phyloP scores from a whole-genome alignment of 768 basidiomycete genomes.

The Brasilioporus rufonigricans region DNA sequence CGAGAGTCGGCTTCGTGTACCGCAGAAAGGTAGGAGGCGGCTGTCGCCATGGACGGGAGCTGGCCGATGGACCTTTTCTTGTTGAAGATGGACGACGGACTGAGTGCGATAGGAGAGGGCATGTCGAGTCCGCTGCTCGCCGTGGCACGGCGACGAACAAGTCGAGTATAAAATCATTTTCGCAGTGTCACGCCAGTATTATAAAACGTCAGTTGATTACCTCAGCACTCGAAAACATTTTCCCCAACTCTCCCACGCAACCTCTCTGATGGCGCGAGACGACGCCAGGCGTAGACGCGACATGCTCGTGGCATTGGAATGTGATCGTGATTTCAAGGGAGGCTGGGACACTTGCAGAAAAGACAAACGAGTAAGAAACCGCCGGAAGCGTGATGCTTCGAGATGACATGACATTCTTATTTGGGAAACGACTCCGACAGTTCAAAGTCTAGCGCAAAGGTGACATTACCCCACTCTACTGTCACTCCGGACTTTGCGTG shows the following conservation, averaged over 20 bases:
- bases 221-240: constrained; percentile 17
- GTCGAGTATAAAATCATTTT: constrained; percentile 10
- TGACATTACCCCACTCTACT: too few relatives aligned
- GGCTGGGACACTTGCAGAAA: too few relatives aligned
- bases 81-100: constrained; percentile 60
- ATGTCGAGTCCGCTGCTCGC: constrained; percentile 19
- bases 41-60: constrained; percentile 44
- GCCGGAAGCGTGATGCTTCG: neutral
- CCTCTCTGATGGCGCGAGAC: too few relatives aligned
- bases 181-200: constrained; percentile 18
- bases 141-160: constrained; percentile 14
- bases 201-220: constrained; percentile 24
- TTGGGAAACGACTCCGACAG: too few relatives aligned
- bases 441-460: too few relatives aligned
- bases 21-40: constrained; percentile 59
- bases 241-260: too few relatives aligned
- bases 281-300: too few relatives aligned
- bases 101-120: constrained; percentile 67
- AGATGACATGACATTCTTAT: neutral
- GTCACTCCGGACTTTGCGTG: too few relatives aligned
- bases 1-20: constrained; percentile 67
- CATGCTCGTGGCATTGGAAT: too few relatives aligned
- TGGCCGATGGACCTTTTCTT: constrained; percentile 46
- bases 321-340: too few relatives aligned
- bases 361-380: neutral